Evolutionary conservation across 2,329 filamentous ascomycete species (phyloP), one percentile per base, ranked within the genome.

Genomic region (Chalaropsis thielavioides): DNA sequence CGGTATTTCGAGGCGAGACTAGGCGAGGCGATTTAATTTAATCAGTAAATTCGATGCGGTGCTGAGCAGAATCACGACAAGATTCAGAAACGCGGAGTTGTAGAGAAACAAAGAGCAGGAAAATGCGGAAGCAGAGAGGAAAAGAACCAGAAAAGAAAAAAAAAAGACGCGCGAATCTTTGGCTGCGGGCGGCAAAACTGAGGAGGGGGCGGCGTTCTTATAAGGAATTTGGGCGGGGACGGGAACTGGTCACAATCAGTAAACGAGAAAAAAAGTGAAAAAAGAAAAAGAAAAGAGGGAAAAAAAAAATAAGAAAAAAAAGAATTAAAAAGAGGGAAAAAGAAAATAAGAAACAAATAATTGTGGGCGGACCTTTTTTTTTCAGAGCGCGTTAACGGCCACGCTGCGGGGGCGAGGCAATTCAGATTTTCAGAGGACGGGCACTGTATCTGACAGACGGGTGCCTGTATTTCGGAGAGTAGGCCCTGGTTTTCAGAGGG

Each of bases 151-250:
- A 62, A 68, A 68, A 66, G 64, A 69, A 70, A 70, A 68, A 68
- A 66, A 70, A 71, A 72, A 70, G 71, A 70, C 72, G 71, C 71
- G 72, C 74, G 71, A 73, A 72, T 74, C 73, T n/a, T n/a, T n/a
- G n/a, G 49, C 49, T 11, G n/a, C 19, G 73, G 75, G 75, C 73
- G 72, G 73, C 72, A 73, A 79, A 79, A 80, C 72, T 76, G 49
- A 31, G 11, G 49, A 31, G 49, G 78, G 75, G 62, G 44, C 76
- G 77, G 77, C 73, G 73, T 66, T n/a, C 82, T 84, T 83, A 83
- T 84, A 84, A 83, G 73, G 72, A 72, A 78, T 77, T 76, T 76
- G 79, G 80, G 79, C 77, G 77, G 76, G 76, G 75, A 74, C 77
- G 76, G 75, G 76, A 74, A 72, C 72, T 73, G 75, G 78, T 76